phyloP scores from a whole-genome alignment of 306 rosid species.

The Psophocarpus tetragonolobus region DNA sequence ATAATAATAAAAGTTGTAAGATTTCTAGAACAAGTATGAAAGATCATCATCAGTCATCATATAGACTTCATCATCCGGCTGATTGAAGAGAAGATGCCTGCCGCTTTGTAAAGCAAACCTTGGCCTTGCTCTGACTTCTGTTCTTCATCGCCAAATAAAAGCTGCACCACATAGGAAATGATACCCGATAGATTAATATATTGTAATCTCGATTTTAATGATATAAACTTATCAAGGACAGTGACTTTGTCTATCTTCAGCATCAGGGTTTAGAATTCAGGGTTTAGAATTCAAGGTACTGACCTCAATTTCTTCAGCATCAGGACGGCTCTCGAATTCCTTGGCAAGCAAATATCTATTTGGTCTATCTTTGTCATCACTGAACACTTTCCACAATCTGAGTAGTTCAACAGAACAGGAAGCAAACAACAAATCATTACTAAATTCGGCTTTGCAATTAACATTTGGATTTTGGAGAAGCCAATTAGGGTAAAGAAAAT shows the following conservation, averaged over 20 bases:
- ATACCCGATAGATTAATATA: neutral
- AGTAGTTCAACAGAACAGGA: slow-evolving; percentile 29
- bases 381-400: slow-evolving; percentile 94
- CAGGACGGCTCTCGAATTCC: slow-evolving; percentile 77
- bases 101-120: slow-evolving; percentile 72
- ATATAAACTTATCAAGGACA: neutral
- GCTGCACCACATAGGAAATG: slow-evolving; percentile 45
- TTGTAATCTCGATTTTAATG: neutral
- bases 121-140: slow-evolving; percentile 62
- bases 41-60: slow-evolving; percentile 35
- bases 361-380: slow-evolving; percentile 86
- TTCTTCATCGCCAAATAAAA: slow-evolving; percentile 61
- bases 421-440: slow-evolving; percentile 23
- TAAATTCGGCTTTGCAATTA: neutral
- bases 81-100: slow-evolving; percentile 77
- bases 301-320: slow-evolving; percentile 87
- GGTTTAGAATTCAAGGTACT: slow-evolving; percentile 35
- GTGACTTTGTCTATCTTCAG: neutral
- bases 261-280: slow-evolving; percentile 17
- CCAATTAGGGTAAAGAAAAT: slow-evolving; percentile 6
- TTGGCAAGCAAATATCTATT: slow-evolving; percentile 86
- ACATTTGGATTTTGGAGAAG: neutral
- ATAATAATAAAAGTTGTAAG: slow-evolving; percentile 18
- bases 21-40: neutral
- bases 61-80: slow-evolving; percentile 84